Conservation (phyloP, 495 filamentous ascomycete genomes). For the Astrocystis sublimbata region DNA sequence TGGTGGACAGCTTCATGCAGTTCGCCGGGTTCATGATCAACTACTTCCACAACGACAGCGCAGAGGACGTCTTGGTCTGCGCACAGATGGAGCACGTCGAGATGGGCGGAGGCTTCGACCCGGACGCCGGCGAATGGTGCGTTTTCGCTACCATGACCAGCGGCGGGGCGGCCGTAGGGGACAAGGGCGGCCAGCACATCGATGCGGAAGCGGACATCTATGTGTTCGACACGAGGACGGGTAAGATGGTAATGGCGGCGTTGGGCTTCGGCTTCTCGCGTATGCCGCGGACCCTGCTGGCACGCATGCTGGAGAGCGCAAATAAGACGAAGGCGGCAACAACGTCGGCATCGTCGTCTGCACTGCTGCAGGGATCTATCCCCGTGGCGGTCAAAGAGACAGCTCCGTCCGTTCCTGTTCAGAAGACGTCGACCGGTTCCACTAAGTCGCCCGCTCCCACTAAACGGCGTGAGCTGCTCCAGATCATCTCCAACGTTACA, state of each 20-base stretch:
- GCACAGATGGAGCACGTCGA: conserved; percentile 19
- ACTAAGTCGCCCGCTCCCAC: too few relatives aligned
- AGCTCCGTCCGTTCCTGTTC: background rate
- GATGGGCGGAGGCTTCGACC: conserved; percentile 31
- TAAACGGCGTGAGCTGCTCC: conserved; percentile 9
- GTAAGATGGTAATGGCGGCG: conserved; percentile 22
- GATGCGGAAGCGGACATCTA: conserved; percentile 35
- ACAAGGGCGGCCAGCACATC: too few relatives aligned
- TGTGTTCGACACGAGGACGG: conserved; percentile 26
- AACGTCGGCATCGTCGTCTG: too few relatives aligned
- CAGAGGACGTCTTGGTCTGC: conserved; percentile 34
- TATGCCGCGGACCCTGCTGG: conserved; percentile 19
- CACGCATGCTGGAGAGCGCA: conserved; percentile 16
- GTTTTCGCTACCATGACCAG: conserved; percentile 29
- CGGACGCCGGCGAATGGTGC: conserved; percentile 22
- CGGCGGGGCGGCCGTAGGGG: too few relatives aligned
- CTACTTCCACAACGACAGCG: conserved; percentile 22
- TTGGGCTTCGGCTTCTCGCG: conserved; percentile 21
- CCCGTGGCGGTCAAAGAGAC: too few relatives aligned
- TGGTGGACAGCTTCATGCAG: conserved; percentile 41
- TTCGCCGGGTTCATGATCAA: conserved; percentile 41
- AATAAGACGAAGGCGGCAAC: conserved; percentile 7
- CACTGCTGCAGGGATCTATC: too few relatives aligned
- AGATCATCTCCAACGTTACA: conserved; percentile 7
- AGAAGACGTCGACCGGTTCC: conserved; percentile 6